Evolutionary conservation across 2,329 filamentous ascomycete species (phyloP).

Genomic region (Rhynchosporium graminicola): DNA sequence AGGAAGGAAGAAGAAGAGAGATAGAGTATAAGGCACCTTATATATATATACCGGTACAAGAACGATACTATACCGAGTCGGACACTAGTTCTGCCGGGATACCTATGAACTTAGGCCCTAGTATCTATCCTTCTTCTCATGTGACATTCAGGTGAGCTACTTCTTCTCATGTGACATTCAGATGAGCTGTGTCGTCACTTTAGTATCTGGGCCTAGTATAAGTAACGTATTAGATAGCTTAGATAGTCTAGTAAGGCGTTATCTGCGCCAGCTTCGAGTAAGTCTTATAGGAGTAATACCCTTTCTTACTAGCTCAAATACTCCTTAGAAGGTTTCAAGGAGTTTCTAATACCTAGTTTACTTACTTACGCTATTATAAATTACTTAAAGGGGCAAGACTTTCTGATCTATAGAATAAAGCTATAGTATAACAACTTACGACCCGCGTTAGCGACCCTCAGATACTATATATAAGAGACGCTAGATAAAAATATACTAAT

Average conservation of each 20-base stretch:
- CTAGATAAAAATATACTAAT: neutral
- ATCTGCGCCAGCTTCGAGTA: no score
- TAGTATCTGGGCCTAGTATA: neutral
- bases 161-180: no score
- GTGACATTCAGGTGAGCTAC: no score
- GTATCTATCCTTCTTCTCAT: no score
- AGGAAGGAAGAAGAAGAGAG: no score
- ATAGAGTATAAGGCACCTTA: no score
- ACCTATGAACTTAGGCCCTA: no score
- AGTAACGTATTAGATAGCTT: neutral
- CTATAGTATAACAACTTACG: slow-evolving; percentile 1
- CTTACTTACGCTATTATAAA: neutral
- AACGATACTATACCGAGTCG: no score
- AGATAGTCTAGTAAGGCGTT: no score
- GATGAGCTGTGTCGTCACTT: no score
- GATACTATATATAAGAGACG: neutral
- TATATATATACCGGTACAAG: no score
- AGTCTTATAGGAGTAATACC: neutral
- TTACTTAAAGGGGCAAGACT: neutral
- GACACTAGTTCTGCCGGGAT: no score
- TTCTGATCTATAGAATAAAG: neutral
- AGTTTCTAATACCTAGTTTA: neutral
- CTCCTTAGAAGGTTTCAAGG: neutral
- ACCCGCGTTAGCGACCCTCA: neutral
- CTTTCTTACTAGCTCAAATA: neutral